Conservation (phyloP, 192 early-diverging fungal species). For the Chytriomyces sp. region DNA sequence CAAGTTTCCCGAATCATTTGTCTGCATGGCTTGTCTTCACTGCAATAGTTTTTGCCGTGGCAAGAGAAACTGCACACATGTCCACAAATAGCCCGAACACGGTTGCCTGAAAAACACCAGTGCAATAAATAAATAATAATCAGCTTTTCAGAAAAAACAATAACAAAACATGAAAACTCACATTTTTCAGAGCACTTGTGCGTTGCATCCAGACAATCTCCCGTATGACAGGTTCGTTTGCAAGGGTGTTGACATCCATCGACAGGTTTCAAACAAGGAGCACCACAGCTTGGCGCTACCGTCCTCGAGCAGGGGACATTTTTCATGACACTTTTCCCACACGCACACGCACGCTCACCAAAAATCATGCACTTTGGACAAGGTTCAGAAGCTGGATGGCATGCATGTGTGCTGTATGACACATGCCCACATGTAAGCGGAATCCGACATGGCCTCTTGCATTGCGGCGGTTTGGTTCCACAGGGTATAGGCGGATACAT, state of each 20-base stretch:
- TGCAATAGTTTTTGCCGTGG: constrained; percentile 78
- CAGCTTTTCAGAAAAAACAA: constrained; percentile 1
- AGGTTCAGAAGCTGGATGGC: constrained; percentile 82
- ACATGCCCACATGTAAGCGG: constrained; percentile 79
- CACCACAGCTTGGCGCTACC: constrained; percentile 74
- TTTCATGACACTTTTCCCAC: constrained; percentile 76
- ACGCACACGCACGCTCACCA: constrained; percentile 66
- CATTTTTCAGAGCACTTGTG: constrained; percentile 76
- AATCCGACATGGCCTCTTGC: constrained; percentile 75
- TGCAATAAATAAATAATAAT: not conserved
- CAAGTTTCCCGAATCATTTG: constrained; percentile 66
- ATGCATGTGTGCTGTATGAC: constrained; percentile 73
- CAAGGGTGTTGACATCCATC: constrained; percentile 79
- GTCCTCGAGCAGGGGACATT: constrained; percentile 83
- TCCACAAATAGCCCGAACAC: constrained; percentile 78
- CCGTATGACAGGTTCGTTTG: constrained; percentile 80
- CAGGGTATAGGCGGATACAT: constrained; percentile 87
- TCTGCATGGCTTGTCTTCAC: constrained; percentile 75
- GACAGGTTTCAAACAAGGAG: constrained; percentile 61
- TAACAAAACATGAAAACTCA: not conserved
- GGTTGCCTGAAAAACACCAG: constrained; percentile 44
- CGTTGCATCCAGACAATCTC: constrained; percentile 66
- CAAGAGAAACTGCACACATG: constrained; percentile 78
- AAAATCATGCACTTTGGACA: constrained; percentile 93
- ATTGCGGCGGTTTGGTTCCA: constrained; percentile 75